Conservation (phyloP, 1,284 basidiomycete genomes). For the Mrakiaceae sp. region DNA sequence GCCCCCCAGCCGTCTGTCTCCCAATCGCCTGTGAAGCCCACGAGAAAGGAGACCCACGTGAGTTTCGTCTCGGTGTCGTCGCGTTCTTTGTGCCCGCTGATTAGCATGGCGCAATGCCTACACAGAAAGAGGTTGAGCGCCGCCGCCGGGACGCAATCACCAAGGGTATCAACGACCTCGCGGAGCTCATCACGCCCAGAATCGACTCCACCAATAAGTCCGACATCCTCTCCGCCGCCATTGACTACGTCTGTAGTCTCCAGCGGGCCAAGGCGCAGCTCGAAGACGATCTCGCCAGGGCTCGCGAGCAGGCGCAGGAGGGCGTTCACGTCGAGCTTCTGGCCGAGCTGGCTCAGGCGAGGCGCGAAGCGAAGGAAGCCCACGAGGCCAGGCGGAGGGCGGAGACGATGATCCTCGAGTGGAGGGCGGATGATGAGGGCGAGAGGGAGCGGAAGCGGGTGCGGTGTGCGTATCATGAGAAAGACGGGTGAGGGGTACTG, state of each 20-base stretch:
- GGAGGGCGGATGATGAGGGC: too few species aligned
- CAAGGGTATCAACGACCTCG: constrained; percentile 86
- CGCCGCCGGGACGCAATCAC: constrained; percentile 88
- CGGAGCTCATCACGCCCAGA: constrained; percentile 50
- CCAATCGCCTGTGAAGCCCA: constrained; percentile 16
- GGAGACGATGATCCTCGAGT: too few species aligned
- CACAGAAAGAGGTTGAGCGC: constrained; percentile 91
- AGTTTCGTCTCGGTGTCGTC: constrained; percentile 12
- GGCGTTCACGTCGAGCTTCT: background rate
- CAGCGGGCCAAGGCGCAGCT: constrained; percentile 69
- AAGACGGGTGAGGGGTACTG: too few species aligned
- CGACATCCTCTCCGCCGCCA: background rate
- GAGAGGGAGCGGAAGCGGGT: too few species aligned
- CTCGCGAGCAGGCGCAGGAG: too few species aligned
- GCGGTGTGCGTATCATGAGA: too few species aligned
- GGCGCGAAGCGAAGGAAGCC: background rate
- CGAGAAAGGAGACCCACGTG: constrained; percentile 33
- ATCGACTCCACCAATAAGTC: constrained; percentile 3
- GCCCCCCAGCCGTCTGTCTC: too few species aligned
- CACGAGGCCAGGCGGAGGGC: background rate
- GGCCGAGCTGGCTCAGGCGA: background rate
- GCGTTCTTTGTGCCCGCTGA: background rate
- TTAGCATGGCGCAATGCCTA: background rate
- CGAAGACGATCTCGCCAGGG: background rate
- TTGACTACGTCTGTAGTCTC: constrained; percentile 72